phyloP scores from a whole-genome alignment of 345 rosid species.

The Salix caprea region DNA sequence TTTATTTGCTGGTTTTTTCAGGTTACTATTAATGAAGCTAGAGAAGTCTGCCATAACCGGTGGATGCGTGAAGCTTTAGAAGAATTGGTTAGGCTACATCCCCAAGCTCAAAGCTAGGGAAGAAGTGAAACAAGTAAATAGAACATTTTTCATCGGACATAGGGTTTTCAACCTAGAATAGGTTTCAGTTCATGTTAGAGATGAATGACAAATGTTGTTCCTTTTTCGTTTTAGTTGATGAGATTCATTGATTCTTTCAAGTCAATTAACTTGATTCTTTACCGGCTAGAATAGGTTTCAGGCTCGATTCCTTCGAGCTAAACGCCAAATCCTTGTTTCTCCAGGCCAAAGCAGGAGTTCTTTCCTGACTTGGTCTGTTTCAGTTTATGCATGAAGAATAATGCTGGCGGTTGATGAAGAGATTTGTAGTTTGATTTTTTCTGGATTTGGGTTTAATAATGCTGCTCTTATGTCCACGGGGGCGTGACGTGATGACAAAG shows the following conservation, averaged over 20 bases:
- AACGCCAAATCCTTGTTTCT: not conserved
- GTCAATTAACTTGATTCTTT: not conserved
- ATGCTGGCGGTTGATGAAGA: not conserved
- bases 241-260: conserved; percentile 15
- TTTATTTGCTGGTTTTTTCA: not conserved
- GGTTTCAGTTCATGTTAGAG: not conserved
- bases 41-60: conserved; percentile 36
- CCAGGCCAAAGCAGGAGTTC: not conserved
- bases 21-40: conserved; percentile 42
- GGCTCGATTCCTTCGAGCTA: not conserved
- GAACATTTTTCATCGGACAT: no score
- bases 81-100: conserved; percentile 20
- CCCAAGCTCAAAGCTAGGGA: not conserved
- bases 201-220: not conserved
- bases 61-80: conserved; percentile 69
- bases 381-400: not conserved
- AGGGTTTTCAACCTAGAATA: not conserved
- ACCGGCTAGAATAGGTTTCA: not conserved
- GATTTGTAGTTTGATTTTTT: not conserved
- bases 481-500: no score
- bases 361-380: not conserved
- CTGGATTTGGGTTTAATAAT: not conserved
- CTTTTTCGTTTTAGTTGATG: not conserved
- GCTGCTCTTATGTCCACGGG: not conserved
- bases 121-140: no score